Percentiles rank a stretch among this genome's conserved stretches.
Conservation (phyloP, 495 filamentous ascomycete species). For the Penicillium ochrochloron region DNA sequence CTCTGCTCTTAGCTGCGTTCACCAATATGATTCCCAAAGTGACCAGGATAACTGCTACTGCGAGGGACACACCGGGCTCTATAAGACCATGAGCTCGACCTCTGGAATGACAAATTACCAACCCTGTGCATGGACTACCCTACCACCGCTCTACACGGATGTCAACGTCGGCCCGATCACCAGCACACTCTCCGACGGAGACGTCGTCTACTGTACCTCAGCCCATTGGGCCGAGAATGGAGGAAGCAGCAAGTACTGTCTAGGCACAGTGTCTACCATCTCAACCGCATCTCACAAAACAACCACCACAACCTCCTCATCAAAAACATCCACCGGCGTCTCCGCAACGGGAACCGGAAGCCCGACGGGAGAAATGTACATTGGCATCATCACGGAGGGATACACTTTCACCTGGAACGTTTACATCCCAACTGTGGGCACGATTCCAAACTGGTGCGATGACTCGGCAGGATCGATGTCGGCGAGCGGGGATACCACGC, state of each 20-base stretch:
- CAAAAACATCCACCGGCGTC: neutral
- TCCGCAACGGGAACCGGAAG: neutral
- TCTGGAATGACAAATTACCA: neutral
- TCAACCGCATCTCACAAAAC: neutral
- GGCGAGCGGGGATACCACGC: neutral
- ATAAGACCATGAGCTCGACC: neutral
- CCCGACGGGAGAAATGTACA: neutral
- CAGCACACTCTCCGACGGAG: neutral
- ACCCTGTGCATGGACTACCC: neutral
- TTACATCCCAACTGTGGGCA: neutral
- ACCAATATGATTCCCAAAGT: neutral
- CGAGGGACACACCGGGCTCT: neutral
- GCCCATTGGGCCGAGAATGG: neutral
- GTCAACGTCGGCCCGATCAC: constrained; percentile 1
- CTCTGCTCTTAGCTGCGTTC: neutral
- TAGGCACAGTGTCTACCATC: neutral
- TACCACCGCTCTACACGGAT: neutral
- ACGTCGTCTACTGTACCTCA: neutral
- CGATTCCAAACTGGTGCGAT: neutral
- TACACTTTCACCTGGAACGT: neutral
- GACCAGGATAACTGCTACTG: constrained; percentile 1
- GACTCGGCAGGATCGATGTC: neutral
- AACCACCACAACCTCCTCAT: neutral
- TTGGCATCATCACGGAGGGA: neutral
- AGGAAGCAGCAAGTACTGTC: constrained; percentile 2